Base-by-base conservation (phyloP, 495 filamentous ascomycete species). In the Aspergillus incahuasiensis region DNA sequence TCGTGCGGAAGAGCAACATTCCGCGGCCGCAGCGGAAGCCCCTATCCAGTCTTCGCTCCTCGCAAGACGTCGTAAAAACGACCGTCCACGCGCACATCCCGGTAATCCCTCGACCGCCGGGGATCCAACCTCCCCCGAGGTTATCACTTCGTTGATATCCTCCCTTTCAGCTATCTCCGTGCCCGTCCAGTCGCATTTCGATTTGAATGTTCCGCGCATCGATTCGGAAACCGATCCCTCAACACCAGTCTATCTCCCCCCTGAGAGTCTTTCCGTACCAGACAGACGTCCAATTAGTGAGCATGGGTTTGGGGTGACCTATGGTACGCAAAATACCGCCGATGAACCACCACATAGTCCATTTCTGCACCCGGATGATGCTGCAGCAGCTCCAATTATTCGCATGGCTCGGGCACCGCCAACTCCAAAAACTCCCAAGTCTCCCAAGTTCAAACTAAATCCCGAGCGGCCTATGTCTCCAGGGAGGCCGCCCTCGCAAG, bases 131-230 rank as follows among this genome's bases (percentile, higher is more conserved):
- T 94, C 91, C 13, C 90, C 94, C 22, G 91, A 95, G 70, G 88
- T 98, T 46, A 97, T 98, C 57, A 92, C 89, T 48, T 91, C 88
- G 38, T 78, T 98, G 48, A 95, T 98, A 68, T 92, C 91, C 48
- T 94, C 91, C 4, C 82, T 98, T 16, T 91, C 90, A 18, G 83
- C 86, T 66, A 95, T 97, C 58, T 91, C 90, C 0, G 78, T 82
- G 45, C 87, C 90, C 20, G 78, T 86, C 56, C 85, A 81, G 63
- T 79, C 81, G 39, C 85, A 88, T 68, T 91, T 92, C 64, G 89
- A 92, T 21, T 25, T 50, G 48, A 79, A 72, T 63, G 60, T 83
- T 15, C 79, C 81, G 52, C 68, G 66, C 43, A 77, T 77, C 55
- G 73, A 73, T 54, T 70, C 76, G 3, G 73, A 76, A 25, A 77